Base-by-base conservation (phyloP, 805 yeast species). In the Candida berthetii region DNA sequence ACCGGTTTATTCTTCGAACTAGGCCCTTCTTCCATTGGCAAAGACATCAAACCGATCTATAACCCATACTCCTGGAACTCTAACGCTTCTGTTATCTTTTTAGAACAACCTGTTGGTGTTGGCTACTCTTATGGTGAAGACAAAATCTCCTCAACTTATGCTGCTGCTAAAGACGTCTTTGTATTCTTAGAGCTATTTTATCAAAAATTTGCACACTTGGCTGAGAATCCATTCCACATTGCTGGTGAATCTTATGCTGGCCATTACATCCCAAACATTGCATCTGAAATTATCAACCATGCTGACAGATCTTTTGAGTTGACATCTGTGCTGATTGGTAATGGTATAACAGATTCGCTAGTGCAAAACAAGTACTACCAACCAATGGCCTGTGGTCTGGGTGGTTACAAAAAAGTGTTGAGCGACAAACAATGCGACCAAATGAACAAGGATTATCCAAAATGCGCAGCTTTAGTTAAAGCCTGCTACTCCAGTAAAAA, bases 321-420 rank as follows among this genome's bases (percentile, higher is more conserved):
- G 50, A 67, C 84, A 11, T 85, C 96, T 3, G 81, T 90, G 16
- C 58, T 91, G 58, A 90, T 90, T 55, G 98, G 98, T 47, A 90
- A 90, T 60, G 97, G 98, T 40, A 76, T 90, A 51, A 87, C 96
- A 29, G 95, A 88, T 61, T 84, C 95, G 3, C 68, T 83, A 44
- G 72, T 76, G 36, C 96, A 89, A 69, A 81, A 83, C 56, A 74
- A 75, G 44, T 80, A 80, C 62, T 89, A 87, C 58, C 78, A 83
- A 61, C 95, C 95, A 48, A 90, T 91, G 97, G 95, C 95, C 4
- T 91, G 98, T 64, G 93, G 96, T 41, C 60, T 74, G 50, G 95
- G 96, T 49, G 96, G 96, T 6, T 80, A 80, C 54, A 82, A 82
- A 16, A 69, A 90, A 15, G 88, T 88, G 3, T 68, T 88, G 48